Evolutionary conservation across 768 basidiomycete species (phyloP), one percentile per base, ranked within the genome.

Genomic region (Rhodosporidiobolus sp.): DNA sequence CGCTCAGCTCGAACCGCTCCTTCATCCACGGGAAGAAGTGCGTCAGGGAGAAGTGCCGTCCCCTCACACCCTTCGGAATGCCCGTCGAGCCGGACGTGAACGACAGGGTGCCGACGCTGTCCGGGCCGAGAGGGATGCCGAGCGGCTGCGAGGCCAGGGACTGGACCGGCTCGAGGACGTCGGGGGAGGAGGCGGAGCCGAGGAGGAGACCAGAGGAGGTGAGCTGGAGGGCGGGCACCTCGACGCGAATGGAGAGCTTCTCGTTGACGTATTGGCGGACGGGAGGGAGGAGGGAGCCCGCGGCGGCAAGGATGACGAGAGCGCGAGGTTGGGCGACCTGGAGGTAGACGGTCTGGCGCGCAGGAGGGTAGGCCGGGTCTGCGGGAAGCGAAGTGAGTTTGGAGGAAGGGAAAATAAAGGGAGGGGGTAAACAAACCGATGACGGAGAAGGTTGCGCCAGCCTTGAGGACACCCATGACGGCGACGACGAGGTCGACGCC

Each of bases 11-110:
- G 79, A 98, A 99, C 43, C 88, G 83, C 79, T 92, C 83, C 30
- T 90, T 89, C 96, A 99, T 98, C 96, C 96, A 99, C 4, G 94
- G 94, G 87, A 98, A 98, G 86, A 98, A 99, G 80, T 98, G 96
- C 0, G 96, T 99, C 75, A 99, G 83, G 76, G 90, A 92, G 82
- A 90, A 98, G 80, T 99, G 96, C 56, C 96, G 84, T 0, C 96
- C 96, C 72, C 86, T 87, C 28, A 99, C 95, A n/a, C 95, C 95
- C 83, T 99, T 98, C 0, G 96, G 96, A 57, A 98, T 93, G 38
- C 96, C 95, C 0, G 96, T 99, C 77, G 91, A 94, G 64, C 96
- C 96, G 77, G 90, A 94, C 1, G 96, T 99, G 83, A 99, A 99
- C 2, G 91, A 93, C 34, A 99, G 83, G 0, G 96, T 99, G 0